Conservation (phyloP, 352 stramenopile species). For the Phytophthora megakarya region DNA sequence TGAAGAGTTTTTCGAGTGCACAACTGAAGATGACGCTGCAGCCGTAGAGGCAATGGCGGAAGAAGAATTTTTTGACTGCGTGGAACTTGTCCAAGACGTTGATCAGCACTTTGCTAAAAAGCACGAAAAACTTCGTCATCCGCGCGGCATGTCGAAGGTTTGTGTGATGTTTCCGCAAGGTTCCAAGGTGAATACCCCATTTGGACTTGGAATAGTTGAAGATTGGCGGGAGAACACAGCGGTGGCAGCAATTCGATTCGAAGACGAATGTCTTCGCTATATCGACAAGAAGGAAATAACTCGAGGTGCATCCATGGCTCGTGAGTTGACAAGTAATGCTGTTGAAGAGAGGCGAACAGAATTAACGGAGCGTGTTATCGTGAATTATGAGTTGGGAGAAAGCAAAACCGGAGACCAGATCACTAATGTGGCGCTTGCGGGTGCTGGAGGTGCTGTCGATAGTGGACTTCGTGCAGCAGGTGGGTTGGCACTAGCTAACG, state of each 20-base stretch:
- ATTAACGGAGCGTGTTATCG: slow-evolving; percentile 62
- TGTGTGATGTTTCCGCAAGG: slow-evolving; percentile 50
- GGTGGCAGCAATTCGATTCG: slow-evolving; percentile 58
- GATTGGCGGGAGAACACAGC: slow-evolving; percentile 43
- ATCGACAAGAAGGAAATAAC: slow-evolving; percentile 66
- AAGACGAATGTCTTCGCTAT: slow-evolving; percentile 46
- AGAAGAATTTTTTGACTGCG: slow-evolving; percentile 86
- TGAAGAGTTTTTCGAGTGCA: slow-evolving; percentile 80
- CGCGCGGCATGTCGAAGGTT: slow-evolving; percentile 11
- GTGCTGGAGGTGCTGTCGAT: slow-evolving; percentile 73
- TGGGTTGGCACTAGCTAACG: slow-evolving; percentile 72
- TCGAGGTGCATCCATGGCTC: slow-evolving; percentile 53
- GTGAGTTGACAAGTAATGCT: slow-evolving; percentile 23
- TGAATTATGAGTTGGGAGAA: slow-evolving; percentile 53
- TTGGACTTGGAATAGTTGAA: slow-evolving; percentile 62
- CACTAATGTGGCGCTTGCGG: slow-evolving; percentile 56
- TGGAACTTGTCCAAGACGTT: slow-evolving; percentile 64
- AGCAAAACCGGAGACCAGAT: slow-evolving; percentile 43
- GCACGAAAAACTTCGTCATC: slow-evolving; percentile 23
- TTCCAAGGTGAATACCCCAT: slow-evolving; percentile 63
- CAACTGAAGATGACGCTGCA: slow-evolving; percentile 56
- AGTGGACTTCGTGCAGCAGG: slow-evolving; percentile 73
- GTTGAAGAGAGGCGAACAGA: slow-evolving; percentile 52
- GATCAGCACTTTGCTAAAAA: slow-evolving; percentile 46
- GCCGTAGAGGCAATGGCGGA: slow-evolving; percentile 65